These are phyloP conservation scores for Cryptosporidium meleagridis DNA, from an alignment of 169 alveolate species.

Conservation along the genomic window DNA sequence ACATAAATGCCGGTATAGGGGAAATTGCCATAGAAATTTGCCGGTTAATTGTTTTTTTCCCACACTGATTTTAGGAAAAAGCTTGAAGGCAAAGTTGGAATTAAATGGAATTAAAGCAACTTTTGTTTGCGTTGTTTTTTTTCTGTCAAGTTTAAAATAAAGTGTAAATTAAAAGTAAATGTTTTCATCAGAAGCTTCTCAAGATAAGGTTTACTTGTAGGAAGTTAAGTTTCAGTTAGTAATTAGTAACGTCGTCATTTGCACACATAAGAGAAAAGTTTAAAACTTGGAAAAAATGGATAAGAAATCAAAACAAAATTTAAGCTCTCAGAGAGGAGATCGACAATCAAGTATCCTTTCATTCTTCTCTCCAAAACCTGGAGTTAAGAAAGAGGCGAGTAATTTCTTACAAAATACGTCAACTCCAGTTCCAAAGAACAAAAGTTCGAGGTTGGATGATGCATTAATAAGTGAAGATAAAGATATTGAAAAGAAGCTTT, in stretches of 20 bases:
- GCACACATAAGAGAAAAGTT: conserved; percentile 1
- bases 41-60: conserved; percentile 28
- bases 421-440: conserved; percentile 26
- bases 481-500: conserved; percentile 34
- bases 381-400: not conserved
- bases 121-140: not conserved
- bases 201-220: not conserved
- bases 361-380: conserved; percentile 52
- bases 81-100: not conserved
- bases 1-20: conserved; percentile 28
- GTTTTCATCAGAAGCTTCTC: not conserved
- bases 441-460: not conserved
- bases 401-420: not conserved
- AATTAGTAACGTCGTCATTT: not conserved
- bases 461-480: conserved; percentile 30
- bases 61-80: conserved; percentile 7
- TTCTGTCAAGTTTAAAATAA: not conserved
- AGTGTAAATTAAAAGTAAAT: not conserved
- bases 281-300: conserved; percentile 19
- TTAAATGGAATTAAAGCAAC: not conserved
- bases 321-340: not conserved
- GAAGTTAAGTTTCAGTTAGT: not conserved
- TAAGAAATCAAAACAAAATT: not conserved
- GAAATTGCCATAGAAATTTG: conserved; percentile 6
- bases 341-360: conserved; percentile 73